Base-by-base conservation (phyloP, 139 green algal species). In the Chlorella sp. region DNA sequence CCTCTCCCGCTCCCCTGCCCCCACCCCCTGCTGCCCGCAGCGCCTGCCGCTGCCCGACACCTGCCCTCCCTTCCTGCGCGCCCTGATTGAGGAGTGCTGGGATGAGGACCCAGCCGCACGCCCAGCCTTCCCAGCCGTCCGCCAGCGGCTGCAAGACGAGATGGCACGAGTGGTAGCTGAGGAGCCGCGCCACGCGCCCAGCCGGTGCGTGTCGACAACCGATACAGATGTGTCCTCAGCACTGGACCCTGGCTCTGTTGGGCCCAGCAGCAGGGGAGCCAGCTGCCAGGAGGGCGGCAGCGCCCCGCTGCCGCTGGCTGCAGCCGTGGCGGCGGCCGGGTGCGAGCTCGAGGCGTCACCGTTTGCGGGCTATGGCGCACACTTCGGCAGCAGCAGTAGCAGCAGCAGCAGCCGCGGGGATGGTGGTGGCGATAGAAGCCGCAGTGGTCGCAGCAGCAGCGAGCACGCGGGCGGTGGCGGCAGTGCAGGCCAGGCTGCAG, bases 81-180 rank as follows among this genome's bases (percentile, higher is more conserved):
- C 55, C 12, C 85, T 97, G 12, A 92, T 97, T 20, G 30, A 86
- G n/a, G 76, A 83, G 25, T 97, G 94, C 90, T 97, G 94, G 94
- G 65, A 80, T 1, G 87, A 94, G 41, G 81, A 87, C n/a, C 93
- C 94, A 0, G 76, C 83, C 0, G 23, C 41, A 0, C 88, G 94
- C 30, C 94, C 94, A 0, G 28, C 69, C 63, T 97, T 97, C 68
- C n/a, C 75, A 0, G 32, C 69, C 9, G 91, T 93, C 34, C 55
- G 92, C 70, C 41, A 65, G 5, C 32, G 56, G 13, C 75, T 95
- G 32, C 73, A 85, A 23, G 81, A 25, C 4, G 69, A 82, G 81
- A 60, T 70, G 25, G 67, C n/a, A 3, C 57, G 38, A 36, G 41
- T 85, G 74, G 56, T n/a, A 23, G 74, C n/a, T 18, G n/a, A 75